Conservation (phyloP, 345 rosid genomes). For the Carallia brachiata region DNA sequence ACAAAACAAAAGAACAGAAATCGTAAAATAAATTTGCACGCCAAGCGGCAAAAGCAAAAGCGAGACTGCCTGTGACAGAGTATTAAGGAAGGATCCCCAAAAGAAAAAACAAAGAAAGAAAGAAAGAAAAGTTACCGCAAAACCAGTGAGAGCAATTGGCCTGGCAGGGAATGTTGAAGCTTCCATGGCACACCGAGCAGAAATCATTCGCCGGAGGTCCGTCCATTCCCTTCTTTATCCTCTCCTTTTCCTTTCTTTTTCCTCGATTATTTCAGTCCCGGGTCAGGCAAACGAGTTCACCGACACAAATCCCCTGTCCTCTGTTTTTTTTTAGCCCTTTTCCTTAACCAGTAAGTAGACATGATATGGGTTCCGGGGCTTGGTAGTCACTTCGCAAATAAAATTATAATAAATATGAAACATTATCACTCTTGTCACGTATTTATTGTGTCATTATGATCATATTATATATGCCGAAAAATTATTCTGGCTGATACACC, state of each 20-base stretch:
- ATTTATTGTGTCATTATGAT: too few species aligned
- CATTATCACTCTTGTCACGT: too few species aligned
- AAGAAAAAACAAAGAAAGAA: not conserved
- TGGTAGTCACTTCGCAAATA: too few species aligned
- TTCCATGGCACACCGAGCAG: constrained; percentile 77
- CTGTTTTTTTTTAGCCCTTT: too few species aligned
- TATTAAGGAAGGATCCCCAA: not conserved
- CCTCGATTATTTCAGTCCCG: not conserved
- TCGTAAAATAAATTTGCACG: not conserved
- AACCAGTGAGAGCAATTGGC: constrained; percentile 99
- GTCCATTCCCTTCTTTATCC: constrained; percentile 41
- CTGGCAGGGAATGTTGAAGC: constrained; percentile 73
- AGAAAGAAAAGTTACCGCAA: constrained; percentile 49
- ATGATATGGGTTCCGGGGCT: too few species aligned
- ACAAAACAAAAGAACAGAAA: not conserved
- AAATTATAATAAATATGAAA: too few species aligned
- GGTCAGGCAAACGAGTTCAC: too few species aligned
- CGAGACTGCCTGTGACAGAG: not conserved
- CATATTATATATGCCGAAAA: too few species aligned
- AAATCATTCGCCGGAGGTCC: constrained; percentile 64
- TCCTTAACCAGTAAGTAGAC: too few species aligned
- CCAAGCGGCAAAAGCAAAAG: not conserved
- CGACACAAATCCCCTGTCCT: too few species aligned
- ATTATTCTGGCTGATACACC: too few species aligned
- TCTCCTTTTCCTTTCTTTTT: not conserved